A percentile compares a stretch with the other conserved stretches of the same genome.
Evolutionary conservation across 1,139 yeast genomes (phyloP).

Genomic region (Nakaseomyces kungkrabaensis): DNA sequence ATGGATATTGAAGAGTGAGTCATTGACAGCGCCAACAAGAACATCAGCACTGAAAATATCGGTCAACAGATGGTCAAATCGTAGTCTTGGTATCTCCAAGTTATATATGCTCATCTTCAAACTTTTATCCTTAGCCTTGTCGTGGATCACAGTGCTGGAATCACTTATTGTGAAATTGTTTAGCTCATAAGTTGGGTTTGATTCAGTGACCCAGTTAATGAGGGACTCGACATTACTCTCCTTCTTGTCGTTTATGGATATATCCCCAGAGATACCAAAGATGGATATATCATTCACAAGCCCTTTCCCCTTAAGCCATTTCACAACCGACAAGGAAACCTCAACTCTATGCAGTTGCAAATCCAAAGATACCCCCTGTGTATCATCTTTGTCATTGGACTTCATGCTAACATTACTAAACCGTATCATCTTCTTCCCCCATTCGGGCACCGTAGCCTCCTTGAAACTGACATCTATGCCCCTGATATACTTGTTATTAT

Average conservation of each 20-base stretch:
- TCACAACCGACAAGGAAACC: conserved; percentile 49
- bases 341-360: conserved; percentile 46
- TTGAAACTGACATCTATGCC: conserved; percentile 33
- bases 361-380: conserved; percentile 13
- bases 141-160: conserved; percentile 40
- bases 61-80: conserved; percentile 48
- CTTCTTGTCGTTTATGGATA: conserved; percentile 33
- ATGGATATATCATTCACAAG: conserved; percentile 52
- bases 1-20: conserved; percentile 65
- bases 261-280: conserved; percentile 46
- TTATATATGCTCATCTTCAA: conserved; percentile 53
- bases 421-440: conserved; percentile 49
- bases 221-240: conserved; percentile 14
- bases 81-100: conserved; percentile 51
- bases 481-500: conserved; percentile 27
- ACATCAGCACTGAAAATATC: conserved; percentile 63
- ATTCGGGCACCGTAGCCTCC: conserved; percentile 41
- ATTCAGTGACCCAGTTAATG: conserved; percentile 18
- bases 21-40: conserved; percentile 63
- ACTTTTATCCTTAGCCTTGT: conserved; percentile 22
- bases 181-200: conserved; percentile 37
- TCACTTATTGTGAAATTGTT: conserved; percentile 46
- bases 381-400: conserved; percentile 24
- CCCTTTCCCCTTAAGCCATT: conserved; percentile 66
- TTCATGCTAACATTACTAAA: conserved; percentile 43